Base-by-base conservation (phyloP, 2,329 filamentous ascomycete genomes). In the Diplocarpon rosae region DNA sequence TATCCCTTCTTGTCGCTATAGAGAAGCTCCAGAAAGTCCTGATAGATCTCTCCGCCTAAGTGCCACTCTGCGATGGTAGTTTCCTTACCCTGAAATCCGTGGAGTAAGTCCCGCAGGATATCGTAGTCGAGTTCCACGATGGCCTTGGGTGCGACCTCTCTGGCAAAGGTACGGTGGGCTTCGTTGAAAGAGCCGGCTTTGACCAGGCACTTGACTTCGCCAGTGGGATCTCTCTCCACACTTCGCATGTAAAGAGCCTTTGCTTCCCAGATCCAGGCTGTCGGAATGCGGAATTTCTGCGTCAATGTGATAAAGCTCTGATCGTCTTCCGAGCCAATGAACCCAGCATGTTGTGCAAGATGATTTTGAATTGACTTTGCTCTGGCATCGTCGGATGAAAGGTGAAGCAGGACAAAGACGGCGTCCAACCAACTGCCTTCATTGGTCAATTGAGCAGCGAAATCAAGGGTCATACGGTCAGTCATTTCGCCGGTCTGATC, bases 51-150 rank as follows among this genome's bases (percentile, higher is more conserved):
- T 4, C 87, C 90, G 24, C 88, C 89, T 14, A 77, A 66, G 9
- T 78, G 69, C 92, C 92, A 95, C 42, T 82, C 80, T 10, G 73
- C 65, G 28, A 94, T 79, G 15, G 69, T 66, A 31, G 72, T 66
- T 28, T 77, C 72, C 24, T 73, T 77, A 1, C 70, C 71, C 41
- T 79, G 66, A 58, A 98, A 95, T 47, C 80, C 78, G 14, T 71
- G 69, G 31, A 96, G 73, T 32, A 95, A 69, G 28, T 73, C 68
- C 33, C 76, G 74, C 1, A 96, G 69, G 1, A 72, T 73, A 15
- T 75, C 72, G 57, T 86, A 90, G 61, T 95, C 83, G 35, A 83
- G 80, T 59, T 86, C 83, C 49, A 98, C 83, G 51, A 98, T 75
- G 10, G 86, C 78, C 24, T 74, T 71, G 0, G 92, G 92, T 0